A percentile compares a stretch with the other conserved stretches of the same genome.
Evolutionary conservation across 768 basidiomycete genomes (phyloP).

Genomic region (Trametes gibbosa): DNA sequence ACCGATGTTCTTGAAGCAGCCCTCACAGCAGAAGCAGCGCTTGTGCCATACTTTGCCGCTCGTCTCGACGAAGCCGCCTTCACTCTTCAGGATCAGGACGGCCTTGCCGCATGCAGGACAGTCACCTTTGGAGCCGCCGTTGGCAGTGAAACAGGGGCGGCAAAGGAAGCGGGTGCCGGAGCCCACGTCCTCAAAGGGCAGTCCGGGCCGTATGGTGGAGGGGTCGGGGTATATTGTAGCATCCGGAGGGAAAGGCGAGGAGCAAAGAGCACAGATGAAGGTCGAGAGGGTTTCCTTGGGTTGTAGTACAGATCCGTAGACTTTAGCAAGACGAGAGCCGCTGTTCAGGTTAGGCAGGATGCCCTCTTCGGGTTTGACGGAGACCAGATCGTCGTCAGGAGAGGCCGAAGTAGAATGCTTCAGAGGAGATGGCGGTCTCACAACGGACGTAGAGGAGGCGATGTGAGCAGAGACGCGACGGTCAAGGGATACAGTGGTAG

Average conservation of each 20-base stretch:
- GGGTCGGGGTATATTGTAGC: constrained; percentile 86
- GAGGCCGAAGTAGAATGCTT: constrained; percentile 37
- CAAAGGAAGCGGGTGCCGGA: constrained; percentile 59
- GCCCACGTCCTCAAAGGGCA: constrained; percentile 18
- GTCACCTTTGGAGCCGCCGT: constrained; percentile 75
- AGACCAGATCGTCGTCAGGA: constrained; percentile 29
- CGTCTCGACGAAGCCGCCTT: constrained; percentile 76
- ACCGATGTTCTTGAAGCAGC: constrained; percentile 71
- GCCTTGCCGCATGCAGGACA: constrained; percentile 68
- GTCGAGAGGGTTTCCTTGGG: constrained; percentile 70
- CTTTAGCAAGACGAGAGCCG: constrained; percentile 69
- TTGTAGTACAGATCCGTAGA: constrained; percentile 82
- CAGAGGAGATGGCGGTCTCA: constrained; percentile 56
- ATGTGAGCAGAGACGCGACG: constrained; percentile 59
- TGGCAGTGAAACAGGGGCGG: constrained; percentile 63
- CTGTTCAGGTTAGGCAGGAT: constrained; percentile 55
- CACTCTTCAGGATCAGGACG: constrained; percentile 70
- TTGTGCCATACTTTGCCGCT: constrained; percentile 78
- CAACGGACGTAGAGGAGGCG: constrained; percentile 43
- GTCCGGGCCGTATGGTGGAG: constrained; percentile 25
- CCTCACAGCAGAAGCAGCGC: constrained; percentile 72
- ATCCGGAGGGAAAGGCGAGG: constrained; percentile 68
- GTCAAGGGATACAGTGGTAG: constrained; percentile 34
- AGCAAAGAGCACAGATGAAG: constrained; percentile 68
- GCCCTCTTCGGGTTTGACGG: constrained; percentile 53